Conservation (phyloP, 768 basidiomycete species). For the Leucosporidium creatinivorum region DNA sequence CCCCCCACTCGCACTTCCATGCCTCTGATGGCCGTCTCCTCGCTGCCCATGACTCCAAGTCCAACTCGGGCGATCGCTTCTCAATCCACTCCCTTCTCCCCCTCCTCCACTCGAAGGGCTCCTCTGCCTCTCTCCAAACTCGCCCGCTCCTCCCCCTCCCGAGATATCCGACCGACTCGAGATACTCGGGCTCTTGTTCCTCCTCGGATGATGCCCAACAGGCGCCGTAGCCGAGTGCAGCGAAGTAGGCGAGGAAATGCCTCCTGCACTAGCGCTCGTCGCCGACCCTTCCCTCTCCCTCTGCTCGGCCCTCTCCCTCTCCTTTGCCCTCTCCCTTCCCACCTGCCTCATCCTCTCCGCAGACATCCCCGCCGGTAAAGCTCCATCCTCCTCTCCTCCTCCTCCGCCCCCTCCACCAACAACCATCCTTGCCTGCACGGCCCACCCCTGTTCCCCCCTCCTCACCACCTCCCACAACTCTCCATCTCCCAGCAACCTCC, state of each 20-base stretch:
- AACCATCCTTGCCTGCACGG: slow-evolving; percentile 75
- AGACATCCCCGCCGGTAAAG: no score
- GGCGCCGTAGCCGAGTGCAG: no score
- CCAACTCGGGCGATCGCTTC: background rate
- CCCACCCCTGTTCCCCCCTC: slow-evolving; percentile 39
- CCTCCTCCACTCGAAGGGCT: slow-evolving; percentile 23
- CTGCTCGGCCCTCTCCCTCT: no score
- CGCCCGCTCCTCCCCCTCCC: slow-evolving; percentile 4
- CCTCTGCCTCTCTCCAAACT: slow-evolving; percentile 39
- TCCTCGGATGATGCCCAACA: background rate
- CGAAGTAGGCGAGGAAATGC: no score
- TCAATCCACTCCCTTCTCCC: slow-evolving; percentile 47
- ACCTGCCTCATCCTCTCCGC: no score
- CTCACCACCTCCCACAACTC: slow-evolving; percentile 54
- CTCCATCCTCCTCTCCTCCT: slow-evolving; percentile 45
- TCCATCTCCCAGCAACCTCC: slow-evolving; percentile 65
- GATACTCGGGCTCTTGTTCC: background rate
- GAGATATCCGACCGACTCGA: slow-evolving; percentile 3
- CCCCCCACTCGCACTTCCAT: background rate
- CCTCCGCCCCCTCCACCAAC: slow-evolving; percentile 41
- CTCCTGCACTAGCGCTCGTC: no score
- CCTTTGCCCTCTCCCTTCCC: no score
- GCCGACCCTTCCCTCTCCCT: no score
- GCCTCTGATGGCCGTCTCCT: background rate
- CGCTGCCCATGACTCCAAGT: slow-evolving; percentile 11